A percentile compares a stretch with the other conserved stretches of the same genome.
Conservation (phyloP, 805 yeast species). For the Ascoidea asiatica region DNA sequence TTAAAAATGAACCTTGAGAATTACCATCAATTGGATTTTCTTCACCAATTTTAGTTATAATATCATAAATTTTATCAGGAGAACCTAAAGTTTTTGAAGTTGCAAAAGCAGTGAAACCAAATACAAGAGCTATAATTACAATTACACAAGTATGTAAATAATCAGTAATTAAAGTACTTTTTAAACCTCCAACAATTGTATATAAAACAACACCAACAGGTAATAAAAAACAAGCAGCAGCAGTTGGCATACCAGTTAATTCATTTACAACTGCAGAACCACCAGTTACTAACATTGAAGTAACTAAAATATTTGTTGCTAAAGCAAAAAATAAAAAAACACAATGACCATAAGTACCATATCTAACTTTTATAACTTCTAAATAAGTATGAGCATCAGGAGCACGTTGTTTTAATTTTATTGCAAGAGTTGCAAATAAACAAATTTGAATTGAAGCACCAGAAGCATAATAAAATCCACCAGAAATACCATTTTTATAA, state of each 20-base stretch:
- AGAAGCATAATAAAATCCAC: constrained; percentile 75
- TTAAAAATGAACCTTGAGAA: constrained; percentile 75
- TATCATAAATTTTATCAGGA: constrained; percentile 69
- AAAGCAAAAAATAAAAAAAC: constrained; percentile 68
- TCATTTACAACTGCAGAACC: constrained; percentile 75
- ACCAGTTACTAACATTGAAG: constrained; percentile 86
- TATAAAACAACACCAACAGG: constrained; percentile 72
- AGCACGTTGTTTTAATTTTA: constrained; percentile 78
- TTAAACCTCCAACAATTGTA: constrained; percentile 71
- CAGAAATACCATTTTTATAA: constrained; percentile 64
- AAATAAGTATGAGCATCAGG: constrained; percentile 87
- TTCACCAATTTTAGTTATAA: constrained; percentile 45
- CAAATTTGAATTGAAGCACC: constrained; percentile 89
- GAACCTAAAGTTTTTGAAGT: constrained; percentile 63
- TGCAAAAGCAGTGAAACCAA: constrained; percentile 70
- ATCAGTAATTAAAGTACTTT: constrained; percentile 72
- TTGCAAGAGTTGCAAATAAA: constrained; percentile 75
- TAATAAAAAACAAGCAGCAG: constrained; percentile 70
- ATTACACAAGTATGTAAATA: constrained; percentile 73
- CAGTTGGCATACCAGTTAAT: constrained; percentile 72
- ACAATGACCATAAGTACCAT: constrained; percentile 63
- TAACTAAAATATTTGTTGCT: constrained; percentile 79
- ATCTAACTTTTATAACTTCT: constrained; percentile 71
- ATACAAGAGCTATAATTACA: constrained; percentile 63
- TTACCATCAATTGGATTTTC: constrained; percentile 64